Evolutionary conservation across 2,329 filamentous ascomycete species (phyloP).

Genomic region (Macrophomina pseudophaseolina): DNA sequence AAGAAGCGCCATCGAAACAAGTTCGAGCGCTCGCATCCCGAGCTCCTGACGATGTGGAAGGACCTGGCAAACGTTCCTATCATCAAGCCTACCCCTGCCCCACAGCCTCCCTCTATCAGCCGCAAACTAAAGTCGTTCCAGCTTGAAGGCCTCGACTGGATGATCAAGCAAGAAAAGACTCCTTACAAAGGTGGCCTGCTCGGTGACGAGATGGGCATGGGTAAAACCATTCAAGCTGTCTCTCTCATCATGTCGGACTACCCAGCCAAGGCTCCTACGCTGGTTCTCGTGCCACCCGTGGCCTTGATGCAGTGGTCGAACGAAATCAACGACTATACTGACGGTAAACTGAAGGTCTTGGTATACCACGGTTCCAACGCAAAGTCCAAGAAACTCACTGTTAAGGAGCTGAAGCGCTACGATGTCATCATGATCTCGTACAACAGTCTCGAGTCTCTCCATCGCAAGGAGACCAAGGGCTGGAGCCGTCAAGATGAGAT

Average conservation of each 20-base stretch:
- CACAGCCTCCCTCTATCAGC: conserved; percentile 77
- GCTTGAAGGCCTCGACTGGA: conserved; percentile 91
- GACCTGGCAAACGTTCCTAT: conserved; percentile 71
- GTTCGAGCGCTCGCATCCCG: conserved; percentile 77
- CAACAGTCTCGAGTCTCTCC: conserved; percentile 86
- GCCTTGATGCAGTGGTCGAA: conserved; percentile 91
- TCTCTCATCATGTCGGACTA: conserved; percentile 98
- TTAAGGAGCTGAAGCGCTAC: conserved; percentile 77
- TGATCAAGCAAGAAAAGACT: conserved; percentile 85
- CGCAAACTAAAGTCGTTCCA: conserved; percentile 92
- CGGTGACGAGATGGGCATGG: conserved; percentile 98
- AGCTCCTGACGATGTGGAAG: conserved; percentile 83
- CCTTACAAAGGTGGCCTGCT: conserved; percentile 87
- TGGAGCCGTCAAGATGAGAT: conserved; percentile 80
- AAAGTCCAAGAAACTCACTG: conserved; percentile 77
- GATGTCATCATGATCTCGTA: conserved; percentile 98
- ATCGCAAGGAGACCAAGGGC: conserved; percentile 90
- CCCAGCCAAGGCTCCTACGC: conserved; percentile 77
- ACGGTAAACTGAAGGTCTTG: conserved; percentile 87
- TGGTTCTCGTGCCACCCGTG: conserved; percentile 90
- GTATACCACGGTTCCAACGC: conserved; percentile 87
- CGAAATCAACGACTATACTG: conserved; percentile 70
- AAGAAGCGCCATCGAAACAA: conserved; percentile 56
- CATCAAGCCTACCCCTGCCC: conserved; percentile 67
- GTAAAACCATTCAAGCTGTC: conserved; percentile 97